Conservation (phyloP, 352 stramenopile species). For the Globisporangium canariense region DNA sequence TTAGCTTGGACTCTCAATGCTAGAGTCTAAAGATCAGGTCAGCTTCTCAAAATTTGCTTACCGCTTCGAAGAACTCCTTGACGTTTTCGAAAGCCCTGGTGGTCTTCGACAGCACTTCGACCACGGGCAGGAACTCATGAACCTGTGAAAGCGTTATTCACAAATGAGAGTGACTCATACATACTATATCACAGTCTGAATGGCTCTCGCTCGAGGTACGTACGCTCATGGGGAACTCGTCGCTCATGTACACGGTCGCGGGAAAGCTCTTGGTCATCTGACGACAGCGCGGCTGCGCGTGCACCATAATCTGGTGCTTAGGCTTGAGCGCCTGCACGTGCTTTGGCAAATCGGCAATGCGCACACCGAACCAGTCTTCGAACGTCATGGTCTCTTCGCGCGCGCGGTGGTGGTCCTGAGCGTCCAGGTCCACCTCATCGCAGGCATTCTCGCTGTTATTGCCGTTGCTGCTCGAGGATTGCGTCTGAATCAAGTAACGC, state of each 20-base stretch:
- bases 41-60: conserved; percentile 16
- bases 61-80: conserved; percentile 54
- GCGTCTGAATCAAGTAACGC: conserved; percentile 28
- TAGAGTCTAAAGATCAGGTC: not conserved
- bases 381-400: conserved; percentile 50
- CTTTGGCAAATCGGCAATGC: conserved; percentile 34
- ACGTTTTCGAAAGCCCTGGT: conserved; percentile 61
- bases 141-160: conserved; percentile 24
- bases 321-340: conserved; percentile 32
- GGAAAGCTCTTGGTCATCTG: conserved; percentile 56
- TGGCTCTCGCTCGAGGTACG: conserved; percentile 6
- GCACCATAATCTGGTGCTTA: conserved; percentile 47
- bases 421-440: conserved; percentile 24
- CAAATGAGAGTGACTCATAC: not conserved
- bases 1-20: not conserved
- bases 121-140: conserved; percentile 54
- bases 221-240: conserved; percentile 57
- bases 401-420: conserved; percentile 28
- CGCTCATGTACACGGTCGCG: conserved; percentile 54
- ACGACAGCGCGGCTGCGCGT: conserved; percentile 39
- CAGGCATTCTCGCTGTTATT: not conserved
- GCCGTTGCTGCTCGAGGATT: conserved; percentile 2
- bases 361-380: conserved; percentile 55
- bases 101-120: conserved; percentile 68
- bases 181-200: not conserved